A percentile compares a stretch with the other conserved stretches of the same genome.
Evolutionary conservation across 2,329 filamentous ascomycete species (phyloP).

Genomic region (Xylaria digitata): DNA sequence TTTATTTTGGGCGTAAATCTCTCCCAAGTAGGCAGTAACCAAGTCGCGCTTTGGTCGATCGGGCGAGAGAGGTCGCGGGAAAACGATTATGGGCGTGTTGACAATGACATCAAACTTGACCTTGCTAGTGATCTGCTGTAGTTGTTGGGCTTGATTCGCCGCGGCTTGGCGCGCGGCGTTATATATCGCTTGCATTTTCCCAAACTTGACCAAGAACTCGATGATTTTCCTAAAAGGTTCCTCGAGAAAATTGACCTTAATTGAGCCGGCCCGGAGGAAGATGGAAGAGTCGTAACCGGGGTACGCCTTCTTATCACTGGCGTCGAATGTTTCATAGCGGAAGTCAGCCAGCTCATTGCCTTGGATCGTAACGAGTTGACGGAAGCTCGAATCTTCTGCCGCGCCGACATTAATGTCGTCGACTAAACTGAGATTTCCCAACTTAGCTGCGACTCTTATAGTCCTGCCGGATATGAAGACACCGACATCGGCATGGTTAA

Average conservation of each 20-base stretch:
- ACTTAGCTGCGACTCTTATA: conserved; percentile 86
- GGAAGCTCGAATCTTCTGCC: conserved; percentile 80
- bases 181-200: conserved; percentile 99
- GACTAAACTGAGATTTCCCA: conserved; percentile 88
- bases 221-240: conserved; percentile 99
- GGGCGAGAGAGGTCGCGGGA: conserved; percentile 80
- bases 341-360: conserved; percentile 97
- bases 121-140: conserved; percentile 89
- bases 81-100: conserved; percentile 95
- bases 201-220: conserved; percentile 97
- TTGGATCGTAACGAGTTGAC: conserved; percentile 92
- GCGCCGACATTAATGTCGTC: conserved; percentile 96
- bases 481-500: conserved; percentile 91
- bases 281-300: conserved; percentile 96
- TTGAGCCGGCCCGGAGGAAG: conserved; percentile 88
- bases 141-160: conserved; percentile 89
- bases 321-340: conserved; percentile 94
- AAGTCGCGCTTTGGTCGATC: conserved; percentile 80
- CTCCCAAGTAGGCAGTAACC: conserved; percentile 91
- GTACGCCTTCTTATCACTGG: conserved; percentile 75
- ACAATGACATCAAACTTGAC: conserved; percentile 95
- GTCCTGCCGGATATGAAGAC: conserved; percentile 87
- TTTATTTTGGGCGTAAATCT: conserved; percentile 96
- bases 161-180: conserved; percentile 96
- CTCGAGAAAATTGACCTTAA: conserved; percentile 96